These are phyloP conservation scores for Daldinia sp. DNA, from an alignment of 2,329 filamentous ascomycete species.

Conservation along the genomic window DNA sequence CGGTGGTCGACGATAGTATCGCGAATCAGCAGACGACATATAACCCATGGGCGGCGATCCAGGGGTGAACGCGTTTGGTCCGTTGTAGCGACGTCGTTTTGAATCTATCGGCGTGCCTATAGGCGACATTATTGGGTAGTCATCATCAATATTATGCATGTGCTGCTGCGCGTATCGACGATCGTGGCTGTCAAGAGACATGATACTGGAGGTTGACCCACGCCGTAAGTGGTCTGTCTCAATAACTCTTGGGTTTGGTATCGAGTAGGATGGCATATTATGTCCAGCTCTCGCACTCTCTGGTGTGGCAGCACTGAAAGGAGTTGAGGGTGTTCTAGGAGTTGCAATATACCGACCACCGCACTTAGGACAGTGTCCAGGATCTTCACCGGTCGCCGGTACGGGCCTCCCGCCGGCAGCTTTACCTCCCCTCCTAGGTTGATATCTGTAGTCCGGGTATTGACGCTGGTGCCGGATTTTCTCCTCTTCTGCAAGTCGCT, in stretches of 20 bases:
- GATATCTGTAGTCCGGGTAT: conserved; percentile 95
- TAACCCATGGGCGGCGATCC: conserved; percentile 58
- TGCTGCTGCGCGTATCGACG: conserved; percentile 67
- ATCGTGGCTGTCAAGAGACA: conserved; percentile 70
- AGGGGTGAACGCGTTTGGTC: conserved; percentile 48
- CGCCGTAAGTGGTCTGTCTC: conserved; percentile 51
- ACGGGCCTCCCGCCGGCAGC: conserved; percentile 39
- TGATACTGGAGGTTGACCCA: conserved; percentile 44
- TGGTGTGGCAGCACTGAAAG: conserved; percentile 56
- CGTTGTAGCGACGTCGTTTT: conserved; percentile 53
- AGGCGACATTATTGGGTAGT: conserved; percentile 54
- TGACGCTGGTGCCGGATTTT: conserved; percentile 89
- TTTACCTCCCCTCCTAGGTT: conserved; percentile 77
- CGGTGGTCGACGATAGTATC: conserved; percentile 49
- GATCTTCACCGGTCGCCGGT: conserved; percentile 59
- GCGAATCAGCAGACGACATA: conserved; percentile 46
- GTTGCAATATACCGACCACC: conserved; percentile 75
- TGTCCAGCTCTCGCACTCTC: conserved; percentile 41
- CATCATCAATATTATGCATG: conserved; percentile 57
- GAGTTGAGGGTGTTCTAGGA: conserved; percentile 68
- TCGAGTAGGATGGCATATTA: conserved; percentile 44
- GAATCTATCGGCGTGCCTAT: conserved; percentile 45
- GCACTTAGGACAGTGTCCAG: conserved; percentile 76
- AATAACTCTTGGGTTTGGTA: conserved; percentile 47
- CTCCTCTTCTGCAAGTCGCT: conserved; percentile 89